Evolutionary conservation across 83 land plant species (phyloP), one percentile per base, ranked within the genome.

Genomic region (Picea engelmannii): DNA sequence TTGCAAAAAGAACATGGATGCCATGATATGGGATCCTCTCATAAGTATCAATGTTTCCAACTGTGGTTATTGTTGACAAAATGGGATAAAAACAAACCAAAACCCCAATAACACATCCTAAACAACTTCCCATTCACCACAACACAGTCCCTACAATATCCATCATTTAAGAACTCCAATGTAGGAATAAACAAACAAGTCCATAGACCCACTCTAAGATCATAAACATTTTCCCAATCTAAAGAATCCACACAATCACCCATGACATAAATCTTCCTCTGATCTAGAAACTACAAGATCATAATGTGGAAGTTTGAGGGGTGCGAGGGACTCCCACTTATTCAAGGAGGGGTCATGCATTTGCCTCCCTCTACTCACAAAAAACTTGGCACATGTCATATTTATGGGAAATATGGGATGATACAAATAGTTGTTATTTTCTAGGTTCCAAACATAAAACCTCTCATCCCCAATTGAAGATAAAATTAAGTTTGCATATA

Each of bases 81-180:
- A 69, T 69, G 42, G 74, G 74, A 38, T 69, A 69, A 69, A 69
- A n/a, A 69, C 31, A 69, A 69, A 69, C 74, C 74, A 1, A 69
- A 69, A 13, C 47, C 74, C 74, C 74, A 21, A 38, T 69, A 69
- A 38, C 74, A 69, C 42, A 69, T 38, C 47, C 47, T 40, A 69
- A 25, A 38, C 5, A 69, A 44, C 15, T 69, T 69, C 74, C 49
- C 49, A 38, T 69, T 69, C 74, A 69, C 74, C 49, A 69, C 47
- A 35, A 40, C 74, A 69, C 47, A 38, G 4, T 69, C 74, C 74
- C 47, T 69, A 38, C 74, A 69, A 38, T 16, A 69, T 44, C 17
- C 49, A 69, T 69, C 49, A 25, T 44, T 44, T 35, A 35, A 16
- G 18, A 69, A 69, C 4, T 38, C 47, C 49, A 20, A 69, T 12